These are phyloP conservation scores for Lichenothelia convexa DNA, from an alignment of 495 filamentous ascomycete genomes.

Conservation along the genomic window DNA sequence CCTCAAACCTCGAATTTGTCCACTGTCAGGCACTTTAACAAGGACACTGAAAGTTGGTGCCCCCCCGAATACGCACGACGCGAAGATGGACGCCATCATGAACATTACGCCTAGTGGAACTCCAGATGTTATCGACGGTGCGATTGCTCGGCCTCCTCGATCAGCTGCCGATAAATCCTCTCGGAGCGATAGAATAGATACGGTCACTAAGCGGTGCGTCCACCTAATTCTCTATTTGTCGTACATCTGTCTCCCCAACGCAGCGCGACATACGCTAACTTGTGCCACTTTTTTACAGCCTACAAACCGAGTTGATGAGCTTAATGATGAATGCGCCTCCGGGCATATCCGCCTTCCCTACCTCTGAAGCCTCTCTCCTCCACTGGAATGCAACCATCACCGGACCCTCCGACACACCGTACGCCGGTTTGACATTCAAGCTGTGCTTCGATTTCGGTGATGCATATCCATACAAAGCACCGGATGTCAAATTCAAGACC, in stretches of 20 bases:
- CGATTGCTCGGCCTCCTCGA: constrained; percentile 2
- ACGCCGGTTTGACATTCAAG: constrained; percentile 77
- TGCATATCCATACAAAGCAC: constrained; percentile 88
- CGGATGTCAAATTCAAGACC: constrained; percentile 52
- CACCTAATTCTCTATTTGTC: not conserved
- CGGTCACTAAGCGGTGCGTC: constrained; percentile 16
- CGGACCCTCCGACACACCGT: constrained; percentile 81
- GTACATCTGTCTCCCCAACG: not conserved
- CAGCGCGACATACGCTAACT: no score
- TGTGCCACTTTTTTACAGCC: constrained; percentile 31
- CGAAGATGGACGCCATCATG: constrained; percentile 2
- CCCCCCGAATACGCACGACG: no score
- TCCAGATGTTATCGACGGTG: constrained; percentile 3
- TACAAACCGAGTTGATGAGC: constrained; percentile 95
- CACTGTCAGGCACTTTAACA: not conserved
- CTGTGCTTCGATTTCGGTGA: constrained; percentile 79
- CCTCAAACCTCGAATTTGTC: not conserved
- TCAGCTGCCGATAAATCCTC: no score
- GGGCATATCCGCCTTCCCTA: constrained; percentile 88
- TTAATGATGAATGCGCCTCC: constrained; percentile 89
- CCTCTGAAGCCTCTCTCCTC: constrained; percentile 78
- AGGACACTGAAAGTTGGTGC: no score
- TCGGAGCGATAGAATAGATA: constrained; percentile 8
- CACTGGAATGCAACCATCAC: constrained; percentile 86
- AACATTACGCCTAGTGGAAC: constrained; percentile 1